Base-by-base conservation (phyloP, 1,284 basidiomycete species). In the Sphaerobolus stellatus region DNA sequence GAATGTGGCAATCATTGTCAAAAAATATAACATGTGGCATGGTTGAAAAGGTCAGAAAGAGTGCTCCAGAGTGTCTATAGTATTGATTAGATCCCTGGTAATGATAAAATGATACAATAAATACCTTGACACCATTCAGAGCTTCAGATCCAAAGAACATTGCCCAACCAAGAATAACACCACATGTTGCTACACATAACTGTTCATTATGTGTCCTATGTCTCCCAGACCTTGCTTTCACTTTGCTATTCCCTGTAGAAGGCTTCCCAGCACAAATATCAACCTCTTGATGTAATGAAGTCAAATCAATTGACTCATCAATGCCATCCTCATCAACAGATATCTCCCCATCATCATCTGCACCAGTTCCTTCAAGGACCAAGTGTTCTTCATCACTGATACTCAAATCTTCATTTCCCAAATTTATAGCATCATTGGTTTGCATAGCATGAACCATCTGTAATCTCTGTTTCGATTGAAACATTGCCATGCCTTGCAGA, bases 1-100 rank as follows among this genome's bases (percentile, higher is more conserved):
- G n/a, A 0, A 73, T 58, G 0, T 48, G 50, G 56, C 75, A 77
- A 43, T 73, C 73, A 44, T 69, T 74, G 57, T 77, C 67, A 29
- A 66, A 75, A 29, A 72, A 67, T 0, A 75, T 46, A n/a, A 68
- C 62, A 0, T 69, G 58, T 1, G 71, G 71, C 31, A 66, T 6
- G 5, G 40, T 27, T 20, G 25, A 30, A 27, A 46, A 16, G 1
- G 27, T 43, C 4, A 44, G 57, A 40, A 58, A 56, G 16, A 49
- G 22, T 6, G 2, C 24, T 8, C n/a, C n/a, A n/a, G n/a, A n/a
- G n/a, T 48, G 30, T n/a, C 36, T n/a, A 30, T 56, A 53, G 8
- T 31, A 14, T 50, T 54, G 31, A 18, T 7, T n/a, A 50, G n/a
- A 5, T 33, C n/a, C 30, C 13, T 20, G 6, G 13, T 9, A 20